Evolutionary conservation across 202 grass and related monocot genomes (phyloP).

Genomic region (Panicum hallii): DNA sequence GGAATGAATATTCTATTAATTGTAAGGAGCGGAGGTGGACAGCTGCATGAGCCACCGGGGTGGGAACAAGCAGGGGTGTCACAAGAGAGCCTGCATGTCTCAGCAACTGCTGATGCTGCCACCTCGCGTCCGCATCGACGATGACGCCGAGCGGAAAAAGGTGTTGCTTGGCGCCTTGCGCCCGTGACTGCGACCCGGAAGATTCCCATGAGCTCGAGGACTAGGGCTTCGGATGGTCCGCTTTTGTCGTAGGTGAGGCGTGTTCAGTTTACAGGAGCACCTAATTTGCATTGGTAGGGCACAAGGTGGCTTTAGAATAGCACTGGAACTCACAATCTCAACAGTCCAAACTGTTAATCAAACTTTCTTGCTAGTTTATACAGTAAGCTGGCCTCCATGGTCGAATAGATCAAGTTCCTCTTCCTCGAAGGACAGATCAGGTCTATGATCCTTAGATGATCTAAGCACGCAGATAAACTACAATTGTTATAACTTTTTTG

Average conservation of each 20-base stretch:
- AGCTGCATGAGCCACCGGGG: slow-evolving; percentile 47
- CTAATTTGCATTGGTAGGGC: background rate
- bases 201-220: slow-evolving; percentile 42
- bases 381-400: background rate
- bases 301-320: slow-evolving; percentile 6
- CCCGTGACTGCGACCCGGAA: slow-evolving; percentile 27
- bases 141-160: slow-evolving; percentile 52
- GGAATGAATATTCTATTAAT: slow-evolving; percentile 28
- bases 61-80: slow-evolving; percentile 38
- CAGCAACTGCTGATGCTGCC: slow-evolving; percentile 22
- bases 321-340: background rate
- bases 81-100: slow-evolving; percentile 30
- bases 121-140: slow-evolving; percentile 16
- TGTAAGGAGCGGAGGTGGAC: slow-evolving; percentile 33
- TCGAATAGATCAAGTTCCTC: background rate
- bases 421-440: no score
- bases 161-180: slow-evolving; percentile 43
- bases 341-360: background rate
- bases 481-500: background rate
- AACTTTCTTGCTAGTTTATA: no score
- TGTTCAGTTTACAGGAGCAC: slow-evolving; percentile 2
- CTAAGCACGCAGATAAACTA: background rate
- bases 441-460: background rate
- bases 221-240: slow-evolving; percentile 35
- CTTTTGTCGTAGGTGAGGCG: slow-evolving; percentile 41